Conservation (phyloP, 306 rosid genomes). For the Ormosia emarginata region DNA sequence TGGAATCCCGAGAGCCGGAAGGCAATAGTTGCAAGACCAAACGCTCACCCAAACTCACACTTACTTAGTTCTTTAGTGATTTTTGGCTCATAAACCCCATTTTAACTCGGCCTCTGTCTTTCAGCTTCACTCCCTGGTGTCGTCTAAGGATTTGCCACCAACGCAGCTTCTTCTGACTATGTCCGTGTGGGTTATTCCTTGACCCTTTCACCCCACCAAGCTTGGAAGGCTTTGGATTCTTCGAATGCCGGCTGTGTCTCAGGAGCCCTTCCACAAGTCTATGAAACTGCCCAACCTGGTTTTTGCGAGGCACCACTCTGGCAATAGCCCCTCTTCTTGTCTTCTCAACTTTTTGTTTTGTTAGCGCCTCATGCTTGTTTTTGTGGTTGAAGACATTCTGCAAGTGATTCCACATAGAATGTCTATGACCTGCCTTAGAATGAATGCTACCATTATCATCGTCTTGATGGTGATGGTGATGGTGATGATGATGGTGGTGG, state of each 20-base stretch:
- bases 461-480: slow-evolving; percentile 43
- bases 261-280: slow-evolving; percentile 55
- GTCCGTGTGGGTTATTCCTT: slow-evolving; percentile 11
- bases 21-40: neutral
- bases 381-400: slow-evolving; percentile 35
- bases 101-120: slow-evolving; percentile 42
- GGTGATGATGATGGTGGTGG: slow-evolving; percentile 75
- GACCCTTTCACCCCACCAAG: neutral
- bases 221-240: slow-evolving; percentile 28
- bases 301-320: neutral
- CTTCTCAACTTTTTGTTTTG: slow-evolving; percentile 10
- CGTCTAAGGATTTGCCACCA: slow-evolving; percentile 50
- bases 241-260: slow-evolving; percentile 43
- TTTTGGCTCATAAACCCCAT: slow-evolving; percentile 38
- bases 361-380: slow-evolving; percentile 8
- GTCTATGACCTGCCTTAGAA: neutral
- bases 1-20: neutral
- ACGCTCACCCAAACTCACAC: neutral
- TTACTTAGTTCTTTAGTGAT: slow-evolving; percentile 14
- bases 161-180: slow-evolving; percentile 35
- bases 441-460: neutral
- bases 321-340: slow-evolving; percentile 21
- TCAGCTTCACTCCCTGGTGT: slow-evolving; percentile 42
- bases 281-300: slow-evolving; percentile 54
- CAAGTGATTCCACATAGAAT: slow-evolving; percentile 47